phyloP scores from a whole-genome alignment of 495 filamentous ascomycete species.

The Letharia columbiana region DNA sequence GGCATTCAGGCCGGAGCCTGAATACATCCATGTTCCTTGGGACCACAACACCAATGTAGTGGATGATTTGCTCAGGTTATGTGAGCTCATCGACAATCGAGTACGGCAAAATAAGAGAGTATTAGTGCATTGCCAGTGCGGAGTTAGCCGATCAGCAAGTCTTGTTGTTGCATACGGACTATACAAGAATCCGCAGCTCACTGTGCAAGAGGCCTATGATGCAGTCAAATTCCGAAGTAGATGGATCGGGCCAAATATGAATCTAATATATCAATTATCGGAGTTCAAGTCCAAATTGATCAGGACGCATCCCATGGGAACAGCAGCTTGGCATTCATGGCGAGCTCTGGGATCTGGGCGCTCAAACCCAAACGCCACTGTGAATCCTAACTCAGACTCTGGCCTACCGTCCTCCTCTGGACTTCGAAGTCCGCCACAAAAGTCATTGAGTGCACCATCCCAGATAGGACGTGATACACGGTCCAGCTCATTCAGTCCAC shows the following conservation, averaged over 20 bases:
- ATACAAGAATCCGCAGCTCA: constrained; percentile 78
- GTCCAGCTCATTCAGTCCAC: constrained; percentile 32
- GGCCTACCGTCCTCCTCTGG: constrained; percentile 31
- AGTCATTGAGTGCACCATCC: constrained; percentile 25
- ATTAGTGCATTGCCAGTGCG: constrained; percentile 90
- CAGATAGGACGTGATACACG: constrained; percentile 36
- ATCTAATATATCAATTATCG: constrained; percentile 90
- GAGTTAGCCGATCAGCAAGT: constrained; percentile 92
- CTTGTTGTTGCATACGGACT: constrained; percentile 93
- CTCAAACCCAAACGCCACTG: constrained; percentile 28
- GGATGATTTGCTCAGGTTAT: constrained; percentile 73
- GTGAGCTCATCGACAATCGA: constrained; percentile 75
- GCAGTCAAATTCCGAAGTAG: constrained; percentile 79
- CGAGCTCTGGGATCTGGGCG: constrained; percentile 31
- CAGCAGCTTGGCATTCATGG: constrained; percentile 37
- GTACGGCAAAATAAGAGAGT: constrained; percentile 75
- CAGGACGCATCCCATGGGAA: constrained; percentile 37
- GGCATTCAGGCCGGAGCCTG: constrained; percentile 50
- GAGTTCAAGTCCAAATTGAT: constrained; percentile 72
- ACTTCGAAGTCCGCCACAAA: constrained; percentile 19
- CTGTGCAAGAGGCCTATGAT: constrained; percentile 89
- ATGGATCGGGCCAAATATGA: constrained; percentile 99
- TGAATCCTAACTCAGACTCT: constrained; percentile 38
- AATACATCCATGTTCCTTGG: constrained; percentile 95
- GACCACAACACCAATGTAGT: constrained; percentile 97